Base-by-base conservation (phyloP, 2,329 filamentous ascomycete species). In the Colletotrichum sp. region DNA sequence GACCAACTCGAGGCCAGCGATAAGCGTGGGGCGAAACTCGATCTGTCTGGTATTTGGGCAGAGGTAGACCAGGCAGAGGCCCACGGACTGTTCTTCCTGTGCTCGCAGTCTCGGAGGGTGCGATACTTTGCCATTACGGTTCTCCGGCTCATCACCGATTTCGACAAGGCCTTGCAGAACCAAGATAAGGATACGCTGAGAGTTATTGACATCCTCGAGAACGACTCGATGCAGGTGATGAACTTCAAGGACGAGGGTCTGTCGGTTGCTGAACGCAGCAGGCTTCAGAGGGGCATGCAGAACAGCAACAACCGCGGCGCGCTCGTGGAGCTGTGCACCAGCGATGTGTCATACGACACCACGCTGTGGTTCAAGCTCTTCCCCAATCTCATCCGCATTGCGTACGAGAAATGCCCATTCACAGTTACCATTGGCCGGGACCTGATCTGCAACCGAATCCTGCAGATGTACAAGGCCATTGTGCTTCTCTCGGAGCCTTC, bases 351-450 rank as follows among this genome's bases (percentile, higher is more conserved):
- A 1, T 98, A 99, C 81, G 97, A 99, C 82, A 94, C 95, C 4
- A 98, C 96, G 0, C 87, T 99, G 15, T 99, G 97, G 97, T 98
- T 97, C 86, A 99, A 99, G 82, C 94, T 99, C 21, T 99, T 99
- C 81, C 98, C 97, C 5, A 99, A 98, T 81, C 90, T 99, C 36
- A 94, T 99, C 72, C 92, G 95, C 13, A 94, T 98, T 79, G 95
- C 96, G 74, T 98, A 95, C 81, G 95, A 98, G 79, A 94, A 94
- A 75, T 99, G 96, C 80, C 95, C 95, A 0, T 96, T 98, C 80
- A 96, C 96, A 3, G 95, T 99, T 38, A 96, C 95, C 0, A 92
- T 99, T 64, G 96, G 95, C 30, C 92, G 98, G 75, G 96, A 99
- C 81, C 92, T 98, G 74, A 94, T 99, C 58, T 99, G 96, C 85